Evolutionary conservation across 257 asterid genomes (phyloP), one percentile per base, ranked within the genome.

Genomic region (Fraxinus americana): DNA sequence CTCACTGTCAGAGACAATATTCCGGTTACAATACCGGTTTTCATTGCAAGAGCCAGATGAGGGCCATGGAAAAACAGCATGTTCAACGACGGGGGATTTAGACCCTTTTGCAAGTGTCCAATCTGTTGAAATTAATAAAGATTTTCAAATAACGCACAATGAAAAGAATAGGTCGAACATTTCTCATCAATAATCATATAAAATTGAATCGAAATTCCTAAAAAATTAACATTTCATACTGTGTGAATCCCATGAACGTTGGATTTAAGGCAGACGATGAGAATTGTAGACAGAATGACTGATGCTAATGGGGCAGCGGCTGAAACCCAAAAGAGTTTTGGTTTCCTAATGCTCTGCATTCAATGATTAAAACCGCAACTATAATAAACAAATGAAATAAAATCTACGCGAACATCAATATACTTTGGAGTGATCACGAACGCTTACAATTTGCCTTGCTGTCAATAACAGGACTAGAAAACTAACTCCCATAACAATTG

Each of bases 291-390:
- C 3, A 94, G 79, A 70, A 92, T 78, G 75, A 92, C 98, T 0
- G 97, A 90, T 83, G 94, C 79, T 75, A 94, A 82, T 6, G 98
- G 98, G 10, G 94, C 86, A 52, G 94, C 97, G 57, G 98, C 98
- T 67, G 97, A 92, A 78, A 94, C 30, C 97, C 97, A 94, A 82
- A 92, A 94, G 6, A 87, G 85, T 75, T 84, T 92, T 0, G 97
- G 97, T 32, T 83, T 90, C 75, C 91, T 87, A 83, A 85, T 65
- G 87, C 96, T 91, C 97, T 94, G 88, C 86, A 73, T 83, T 19
- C 41, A 84, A 14, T 34, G 19, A 79, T 13, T 32, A 57, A 66
- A 73, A 77, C 7, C 29, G n/a, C 23, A 67, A 68, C 38, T 59
- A 74, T 57, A 57, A 67, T 19, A 50, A 43, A 41, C 23, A 43